Base-by-base conservation (phyloP, 352 stramenopile genomes). In the Pythium oligandrum region DNA sequence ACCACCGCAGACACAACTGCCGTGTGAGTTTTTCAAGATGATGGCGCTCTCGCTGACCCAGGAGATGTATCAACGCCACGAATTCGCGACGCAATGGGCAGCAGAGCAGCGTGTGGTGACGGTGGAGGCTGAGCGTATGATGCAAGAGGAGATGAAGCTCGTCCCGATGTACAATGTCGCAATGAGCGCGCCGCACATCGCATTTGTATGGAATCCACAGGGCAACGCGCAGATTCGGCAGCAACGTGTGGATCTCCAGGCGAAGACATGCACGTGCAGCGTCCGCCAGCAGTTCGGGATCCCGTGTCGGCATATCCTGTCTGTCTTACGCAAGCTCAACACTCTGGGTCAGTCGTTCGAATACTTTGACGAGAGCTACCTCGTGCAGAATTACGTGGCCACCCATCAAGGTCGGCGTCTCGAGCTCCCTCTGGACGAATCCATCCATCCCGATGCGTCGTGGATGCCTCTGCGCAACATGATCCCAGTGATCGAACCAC, bases 331-430 rank as follows among this genome's bases (percentile, higher is more conserved):
- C 43, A 73, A 77, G 53, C 42, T 75, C 4, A 63, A 61, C 8
- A 50, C 44, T 6, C 56, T 75, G 39, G 54, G 45, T 17, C 66
- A 69, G 33, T 59, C 64, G 2, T 55, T 71, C 37, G 66, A 82
- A 6, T 79, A 66, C 45, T 82, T 82, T 44, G 69, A 82, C 44
- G 70, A 79, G 48, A 77, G 69, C 49, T 79, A 75, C 46, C 53
- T 72, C 10, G 70, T 79, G 42, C 61, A 59, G 43, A 78, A 72
- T 39, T 82, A 71, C 49, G 56, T 68, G 4, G 66, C 57, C 4
- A 68, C 70, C 4, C 75, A 75, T 52, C 73, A 77, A 38, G 60
- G 58, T 10, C 64, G 67, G 37, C 45, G 61, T 36, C 44, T 82
- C 33, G 66, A 82, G 44, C 67, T 82, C 6, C 72, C 72, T 4